Conservation (phyloP, 2,329 filamentous ascomycete species). For the Fusarium sp. region DNA sequence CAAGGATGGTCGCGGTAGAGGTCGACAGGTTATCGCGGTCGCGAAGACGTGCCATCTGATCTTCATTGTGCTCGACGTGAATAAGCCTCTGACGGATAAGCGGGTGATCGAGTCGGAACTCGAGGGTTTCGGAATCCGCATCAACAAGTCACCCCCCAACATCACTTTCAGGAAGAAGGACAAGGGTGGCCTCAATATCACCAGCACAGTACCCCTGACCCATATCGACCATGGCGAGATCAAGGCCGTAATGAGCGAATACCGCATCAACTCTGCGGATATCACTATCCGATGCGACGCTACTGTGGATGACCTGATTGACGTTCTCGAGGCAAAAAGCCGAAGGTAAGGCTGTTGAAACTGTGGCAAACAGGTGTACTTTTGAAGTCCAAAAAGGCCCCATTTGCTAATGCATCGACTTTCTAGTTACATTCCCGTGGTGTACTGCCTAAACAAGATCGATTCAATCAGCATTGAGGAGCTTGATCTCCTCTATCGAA, state of each 20-base stretch:
- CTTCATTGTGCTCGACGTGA: constrained; percentile 98
- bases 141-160: constrained; percentile 97
- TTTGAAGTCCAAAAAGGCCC: constrained; percentile 1
- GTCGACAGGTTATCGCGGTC: constrained; percentile 97
- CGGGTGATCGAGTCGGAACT: constrained; percentile 93
- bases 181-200: constrained; percentile 95
- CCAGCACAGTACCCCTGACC: constrained; percentile 90
- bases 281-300: constrained; percentile 98
- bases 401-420: constrained; percentile 31
- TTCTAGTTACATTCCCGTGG: constrained; percentile 94
- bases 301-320: constrained; percentile 96
- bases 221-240: constrained; percentile 98
- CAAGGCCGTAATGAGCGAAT: constrained; percentile 97
- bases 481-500: constrained; percentile 93
- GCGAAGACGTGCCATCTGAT: constrained; percentile 99
- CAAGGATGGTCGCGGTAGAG: constrained; percentile 97
- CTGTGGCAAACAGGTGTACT: constrained; percentile 10
- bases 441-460: constrained; percentile 99
- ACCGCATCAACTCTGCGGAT: constrained; percentile 95
- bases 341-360: constrained; percentile 61
- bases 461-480: constrained; percentile 98
- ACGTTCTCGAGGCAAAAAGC: constrained; percentile 93
- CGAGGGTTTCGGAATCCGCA: constrained; percentile 96
- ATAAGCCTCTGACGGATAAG: constrained; percentile 98
- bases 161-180: constrained; percentile 99